Conservation (phyloP, 2,329 filamentous ascomycete species). For the Trichoderma lentiforme region DNA sequence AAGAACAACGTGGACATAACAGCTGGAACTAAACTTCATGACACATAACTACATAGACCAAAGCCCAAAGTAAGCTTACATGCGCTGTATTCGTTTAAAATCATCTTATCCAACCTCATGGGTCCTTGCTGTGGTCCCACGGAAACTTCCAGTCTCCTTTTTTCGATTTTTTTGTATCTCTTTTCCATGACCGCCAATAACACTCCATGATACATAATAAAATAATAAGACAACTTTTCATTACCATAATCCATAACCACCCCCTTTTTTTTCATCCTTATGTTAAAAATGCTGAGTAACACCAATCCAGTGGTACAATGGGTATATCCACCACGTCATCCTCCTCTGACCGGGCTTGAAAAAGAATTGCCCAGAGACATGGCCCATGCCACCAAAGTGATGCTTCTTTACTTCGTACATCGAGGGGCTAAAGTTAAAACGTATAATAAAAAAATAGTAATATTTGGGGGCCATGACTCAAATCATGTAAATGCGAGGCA, state of each 20-base stretch:
- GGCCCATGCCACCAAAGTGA: conserved; percentile 6
- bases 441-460: neutral
- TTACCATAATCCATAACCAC: neutral
- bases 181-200: neutral
- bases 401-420: conserved; percentile 5
- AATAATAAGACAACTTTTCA: conserved; percentile 14
- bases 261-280: conserved; percentile 4
- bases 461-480: neutral
- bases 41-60: neutral
- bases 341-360: neutral
- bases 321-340: conserved; percentile 17
- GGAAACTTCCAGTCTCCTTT: neutral
- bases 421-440: neutral
- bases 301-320: conserved; percentile 15
- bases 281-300: conserved; percentile 1
- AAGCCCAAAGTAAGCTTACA: conserved; percentile 7
- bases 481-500: neutral
- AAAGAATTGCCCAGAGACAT: conserved; percentile 1
- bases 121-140: neutral
- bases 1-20: neutral
- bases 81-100: conserved; percentile 2
- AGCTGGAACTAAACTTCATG: neutral
- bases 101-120: neutral
- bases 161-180: neutral
- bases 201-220: neutral